Evolutionary conservation across 2,329 filamentous ascomycete species (phyloP), one percentile per base, ranked within the genome.

Genomic region (Trichoderma breve): DNA sequence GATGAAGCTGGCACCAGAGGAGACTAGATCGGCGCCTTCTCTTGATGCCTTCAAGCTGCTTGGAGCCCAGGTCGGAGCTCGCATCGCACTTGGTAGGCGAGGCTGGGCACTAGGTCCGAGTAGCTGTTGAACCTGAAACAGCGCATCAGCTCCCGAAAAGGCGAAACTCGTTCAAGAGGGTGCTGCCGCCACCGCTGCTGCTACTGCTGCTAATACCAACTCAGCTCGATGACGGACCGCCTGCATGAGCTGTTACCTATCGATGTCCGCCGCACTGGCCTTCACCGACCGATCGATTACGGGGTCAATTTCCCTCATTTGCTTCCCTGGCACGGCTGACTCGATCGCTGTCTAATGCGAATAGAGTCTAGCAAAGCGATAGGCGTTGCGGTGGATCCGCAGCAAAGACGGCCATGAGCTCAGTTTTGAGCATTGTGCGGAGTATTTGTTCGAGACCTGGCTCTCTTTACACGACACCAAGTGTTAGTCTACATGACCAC

Each of bases 291-390:
- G 43, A 70, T 72, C 55, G 47, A 36, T 62, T 36, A 60, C 32
- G 55, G 70, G 55, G 53, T 60, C 53, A 67, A 39, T 51, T 67
- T 58, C 71, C 57, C 32, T 70, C 32, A 76, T 76, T 76, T 74
- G 75, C 73, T 74, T 76, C 68, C 76, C 74, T 76, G 74, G 75
- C 76, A 74, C 74, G 64, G 57, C 66, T 66, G 70, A 51, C 63
- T 72, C 70, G 57, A 72, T 63, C 55, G 58, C 32, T 55, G 4
- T 60, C 63, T 71, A 57, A 61, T 36, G 39, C 66, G 28, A 53
- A 65, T 63, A 32, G 61, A 30, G 61, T 26, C 24, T 64, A 51
- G 69, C 69, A 71, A 30, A 58, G 32, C 34, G 51, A 69, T 60
- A 61, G 36, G 12, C 43, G 7, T 32, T 34, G n/a, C 55, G 26